Conservation (phyloP, 768 basidiomycete species). For the Tulasnella sp. region DNA sequence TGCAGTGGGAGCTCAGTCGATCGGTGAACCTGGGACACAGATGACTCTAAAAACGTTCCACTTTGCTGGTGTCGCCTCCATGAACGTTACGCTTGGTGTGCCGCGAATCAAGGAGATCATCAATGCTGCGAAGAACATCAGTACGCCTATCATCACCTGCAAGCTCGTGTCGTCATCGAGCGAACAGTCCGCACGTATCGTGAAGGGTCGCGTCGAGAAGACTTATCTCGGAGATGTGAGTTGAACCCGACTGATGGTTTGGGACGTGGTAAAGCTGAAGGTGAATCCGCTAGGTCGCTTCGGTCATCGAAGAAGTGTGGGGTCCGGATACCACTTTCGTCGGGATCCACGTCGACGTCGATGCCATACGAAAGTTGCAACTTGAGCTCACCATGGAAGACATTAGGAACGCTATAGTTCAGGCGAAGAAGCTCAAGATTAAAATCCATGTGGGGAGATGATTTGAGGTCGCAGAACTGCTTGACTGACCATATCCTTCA, state of each 20-base stretch:
- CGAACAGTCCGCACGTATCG: conserved; percentile 94
- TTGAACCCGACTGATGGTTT: conserved; percentile 4
- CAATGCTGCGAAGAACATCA: conserved; percentile 96
- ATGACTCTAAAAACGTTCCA: conserved; percentile 99
- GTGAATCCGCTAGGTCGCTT: conserved; percentile 60
- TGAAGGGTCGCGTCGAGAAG: conserved; percentile 94
- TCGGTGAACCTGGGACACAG: conserved; percentile 98
- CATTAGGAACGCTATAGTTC: conserved; percentile 87
- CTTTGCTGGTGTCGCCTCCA: conserved; percentile 98
- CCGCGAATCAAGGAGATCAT: conserved; percentile 99
- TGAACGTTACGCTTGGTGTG: conserved; percentile 99
- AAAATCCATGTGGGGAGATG: conserved; percentile 63
- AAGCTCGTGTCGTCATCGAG: conserved; percentile 79
- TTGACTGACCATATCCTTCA: not conserved
- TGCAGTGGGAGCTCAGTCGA: conserved; percentile 97
- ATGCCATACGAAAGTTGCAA: conserved; percentile 85
- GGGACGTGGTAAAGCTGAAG: not conserved
- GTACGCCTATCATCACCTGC: conserved; percentile 97
- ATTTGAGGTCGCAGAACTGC: not conserved
- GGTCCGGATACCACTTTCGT: conserved; percentile 89
- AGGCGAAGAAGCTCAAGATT: conserved; percentile 85
- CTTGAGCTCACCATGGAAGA: conserved; percentile 91
- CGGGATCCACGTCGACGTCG: conserved; percentile 84
- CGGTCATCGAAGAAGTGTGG: conserved; percentile 94
- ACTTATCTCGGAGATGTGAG: conserved; percentile 89